A percentile compares a stretch with the other conserved stretches of the same genome.
Evolutionary conservation across 164 flowering plant species (phyloP).

Genomic region (Chloranthus sessilifolius): DNA sequence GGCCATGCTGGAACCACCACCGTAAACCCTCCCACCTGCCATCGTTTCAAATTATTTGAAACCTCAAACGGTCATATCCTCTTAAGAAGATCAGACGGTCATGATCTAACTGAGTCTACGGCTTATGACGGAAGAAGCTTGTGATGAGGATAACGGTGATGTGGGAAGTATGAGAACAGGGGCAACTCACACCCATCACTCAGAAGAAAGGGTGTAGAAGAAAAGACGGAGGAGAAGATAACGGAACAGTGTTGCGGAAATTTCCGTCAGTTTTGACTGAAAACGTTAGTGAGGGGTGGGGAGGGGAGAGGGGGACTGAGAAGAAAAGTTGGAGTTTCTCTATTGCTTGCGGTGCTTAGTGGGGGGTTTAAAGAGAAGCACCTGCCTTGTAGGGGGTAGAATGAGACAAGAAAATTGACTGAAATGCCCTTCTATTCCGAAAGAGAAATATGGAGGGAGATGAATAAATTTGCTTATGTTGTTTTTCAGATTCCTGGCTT

Average conservation of each 20-base stretch:
- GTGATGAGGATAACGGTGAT: slow-evolving; percentile 85
- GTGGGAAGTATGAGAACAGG: slow-evolving; percentile 67
- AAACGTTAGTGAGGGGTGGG: slow-evolving; percentile 8
- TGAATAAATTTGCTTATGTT: neutral
- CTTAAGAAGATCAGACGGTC: neutral
- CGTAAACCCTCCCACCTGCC: slow-evolving; percentile 40
- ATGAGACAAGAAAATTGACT: neutral
- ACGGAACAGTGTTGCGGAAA: neutral
- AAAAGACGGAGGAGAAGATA: neutral
- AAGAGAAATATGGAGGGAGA: neutral
- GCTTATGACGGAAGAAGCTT: slow-evolving; percentile 90
- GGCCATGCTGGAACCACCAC: slow-evolving; percentile 23
- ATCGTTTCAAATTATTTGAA: slow-evolving; percentile 14
- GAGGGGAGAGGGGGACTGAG: slow-evolving; percentile 7
- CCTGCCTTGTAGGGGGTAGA: too few species aligned
- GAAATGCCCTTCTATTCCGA: neutral
- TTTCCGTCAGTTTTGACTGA: slow-evolving; percentile 6
- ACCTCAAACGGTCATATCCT: neutral
- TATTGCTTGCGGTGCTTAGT: neutral
- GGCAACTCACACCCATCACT: slow-evolving; percentile 62
- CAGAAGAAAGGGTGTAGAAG: slow-evolving; percentile 25
- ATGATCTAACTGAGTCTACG: slow-evolving; percentile 8
- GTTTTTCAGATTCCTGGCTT: neutral
- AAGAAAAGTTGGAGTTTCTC: slow-evolving; percentile 1
- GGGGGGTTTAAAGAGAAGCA: slow-evolving; percentile 1